These are phyloP conservation scores for Taphrina betulina DNA, from an alignment of 1,139 yeast genomes.

Conservation along the genomic window DNA sequence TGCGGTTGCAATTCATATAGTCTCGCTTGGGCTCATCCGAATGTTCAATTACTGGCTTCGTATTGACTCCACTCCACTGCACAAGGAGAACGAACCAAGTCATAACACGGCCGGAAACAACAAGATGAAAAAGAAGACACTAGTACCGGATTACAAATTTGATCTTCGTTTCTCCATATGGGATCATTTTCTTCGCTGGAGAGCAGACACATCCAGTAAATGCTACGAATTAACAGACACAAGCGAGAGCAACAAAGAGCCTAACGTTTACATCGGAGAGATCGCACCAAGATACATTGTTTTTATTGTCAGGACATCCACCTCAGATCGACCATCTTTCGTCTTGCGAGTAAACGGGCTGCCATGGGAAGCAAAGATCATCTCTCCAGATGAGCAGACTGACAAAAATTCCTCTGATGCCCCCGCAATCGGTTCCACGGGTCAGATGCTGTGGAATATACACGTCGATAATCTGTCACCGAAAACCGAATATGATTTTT, in stretches of 20 bases:
- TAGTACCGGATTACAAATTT: neutral
- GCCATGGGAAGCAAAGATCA: conserved; percentile 19
- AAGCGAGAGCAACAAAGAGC: neutral
- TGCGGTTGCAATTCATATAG: conserved; percentile 24
- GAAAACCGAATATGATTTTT: conserved; percentile 24
- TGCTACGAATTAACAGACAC: conserved; percentile 3
- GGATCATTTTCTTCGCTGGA: conserved; percentile 12
- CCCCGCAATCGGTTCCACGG: neutral
- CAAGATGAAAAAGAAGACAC: neutral
- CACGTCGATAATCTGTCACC: conserved; percentile 23
- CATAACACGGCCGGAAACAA: neutral
- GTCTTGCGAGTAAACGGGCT: conserved; percentile 18
- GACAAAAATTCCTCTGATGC: neutral
- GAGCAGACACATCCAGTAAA: conserved; percentile 6
- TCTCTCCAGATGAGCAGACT: neutral
- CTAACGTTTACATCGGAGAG: conserved; percentile 14
- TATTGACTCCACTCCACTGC: neutral
- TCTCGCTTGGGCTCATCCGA: conserved; percentile 11
- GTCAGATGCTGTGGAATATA: neutral
- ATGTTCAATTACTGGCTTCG: conserved; percentile 10
- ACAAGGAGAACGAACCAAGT: neutral
- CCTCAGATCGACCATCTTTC: conserved; percentile 1
- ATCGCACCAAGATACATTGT: conserved; percentile 15
- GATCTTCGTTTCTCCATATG: conserved; percentile 4
- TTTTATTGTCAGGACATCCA: neutral